Evolutionary conservation across 164 flowering plant genomes (phyloP).

Genomic region (Nelumbo lutea): DNA sequence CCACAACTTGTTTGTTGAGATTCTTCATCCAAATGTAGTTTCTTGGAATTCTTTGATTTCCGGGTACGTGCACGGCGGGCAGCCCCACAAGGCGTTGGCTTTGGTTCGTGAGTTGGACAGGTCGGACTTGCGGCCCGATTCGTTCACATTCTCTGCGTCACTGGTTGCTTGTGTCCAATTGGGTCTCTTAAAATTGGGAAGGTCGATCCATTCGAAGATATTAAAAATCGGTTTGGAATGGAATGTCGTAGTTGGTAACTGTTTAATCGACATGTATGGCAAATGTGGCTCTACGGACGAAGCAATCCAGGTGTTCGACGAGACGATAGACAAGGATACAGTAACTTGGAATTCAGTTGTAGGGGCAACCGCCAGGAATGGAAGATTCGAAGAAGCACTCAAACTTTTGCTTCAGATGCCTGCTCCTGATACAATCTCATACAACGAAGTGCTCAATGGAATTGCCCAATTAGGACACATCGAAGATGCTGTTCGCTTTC

Average conservation of each 20-base stretch:
- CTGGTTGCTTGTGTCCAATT: slow-evolving; percentile 47
- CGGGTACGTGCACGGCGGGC: slow-evolving; percentile 45
- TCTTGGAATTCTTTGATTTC: slow-evolving; percentile 69
- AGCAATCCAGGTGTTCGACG: slow-evolving; percentile 35
- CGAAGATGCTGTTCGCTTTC: slow-evolving; percentile 39
- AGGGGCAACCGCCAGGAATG: slow-evolving; percentile 48
- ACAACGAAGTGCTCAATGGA: slow-evolving; percentile 55
- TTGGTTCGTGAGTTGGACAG: slow-evolving; percentile 41
- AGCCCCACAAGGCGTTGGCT: slow-evolving; percentile 27
- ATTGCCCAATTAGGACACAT: slow-evolving; percentile 50
- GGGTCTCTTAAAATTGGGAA: slow-evolving; percentile 30
- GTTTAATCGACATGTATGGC: slow-evolving; percentile 70
- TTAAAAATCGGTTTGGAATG: slow-evolving; percentile 36
- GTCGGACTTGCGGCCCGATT: slow-evolving; percentile 31
- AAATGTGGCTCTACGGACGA: slow-evolving; percentile 49
- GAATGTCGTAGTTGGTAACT: slow-evolving; percentile 38
- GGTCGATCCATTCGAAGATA: slow-evolving; percentile 48
- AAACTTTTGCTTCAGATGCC: slow-evolving; percentile 43
- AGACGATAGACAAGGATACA: slow-evolving; percentile 33
- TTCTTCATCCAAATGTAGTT: slow-evolving; percentile 48
- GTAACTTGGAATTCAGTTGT: slow-evolving; percentile 71
- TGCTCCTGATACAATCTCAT: slow-evolving; percentile 56
- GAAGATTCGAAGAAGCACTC: slow-evolving; percentile 34
- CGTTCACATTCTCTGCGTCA: slow-evolving; percentile 45
- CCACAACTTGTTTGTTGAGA: slow-evolving; percentile 52